Evolutionary conservation across 345 rosid species (phyloP).

Genomic region (Brassica incana): DNA sequence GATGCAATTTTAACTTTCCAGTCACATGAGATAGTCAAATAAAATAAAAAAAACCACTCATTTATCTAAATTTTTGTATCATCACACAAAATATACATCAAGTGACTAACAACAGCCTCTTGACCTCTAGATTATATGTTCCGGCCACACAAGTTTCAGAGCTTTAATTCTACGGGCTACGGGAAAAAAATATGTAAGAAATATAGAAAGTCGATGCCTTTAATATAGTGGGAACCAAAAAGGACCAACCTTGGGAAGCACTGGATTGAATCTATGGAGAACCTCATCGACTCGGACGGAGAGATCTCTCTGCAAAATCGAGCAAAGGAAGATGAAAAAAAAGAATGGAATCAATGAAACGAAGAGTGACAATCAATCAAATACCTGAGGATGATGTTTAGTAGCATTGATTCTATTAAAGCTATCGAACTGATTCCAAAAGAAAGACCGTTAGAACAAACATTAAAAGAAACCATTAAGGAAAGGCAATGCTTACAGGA

Average conservation of each 20-base stretch:
- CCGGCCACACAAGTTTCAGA: too few species aligned
- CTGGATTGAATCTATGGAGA: constrained; percentile 48
- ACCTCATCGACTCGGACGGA: constrained; percentile 50
- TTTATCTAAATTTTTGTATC: background rate
- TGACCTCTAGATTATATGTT: background rate
- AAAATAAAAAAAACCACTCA: background rate
- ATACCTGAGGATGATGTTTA: background rate
- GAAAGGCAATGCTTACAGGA: constrained; percentile 48
- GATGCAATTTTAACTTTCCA: constrained; percentile 7
- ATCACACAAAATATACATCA: constrained; percentile 2
- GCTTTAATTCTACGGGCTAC: background rate
- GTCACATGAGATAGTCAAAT: background rate
- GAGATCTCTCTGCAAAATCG: constrained; percentile 42
- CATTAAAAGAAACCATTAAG: background rate
- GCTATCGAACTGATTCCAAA: constrained; percentile 45
- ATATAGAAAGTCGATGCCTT: constrained; percentile 8
- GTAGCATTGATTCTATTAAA: constrained; percentile 37
- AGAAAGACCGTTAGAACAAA: background rate
- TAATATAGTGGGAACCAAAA: background rate
- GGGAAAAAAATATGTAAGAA: background rate
- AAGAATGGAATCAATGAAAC: too few species aligned
- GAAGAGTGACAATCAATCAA: too few species aligned
- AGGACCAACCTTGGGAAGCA: constrained; percentile 57
- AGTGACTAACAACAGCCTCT: constrained; percentile 8
- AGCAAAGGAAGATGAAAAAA: too few species aligned